Percentiles rank a stretch among this genome's conserved stretches.
Conservation (phyloP, 176 grass and related monocot species). For the Typha latifolia region DNA sequence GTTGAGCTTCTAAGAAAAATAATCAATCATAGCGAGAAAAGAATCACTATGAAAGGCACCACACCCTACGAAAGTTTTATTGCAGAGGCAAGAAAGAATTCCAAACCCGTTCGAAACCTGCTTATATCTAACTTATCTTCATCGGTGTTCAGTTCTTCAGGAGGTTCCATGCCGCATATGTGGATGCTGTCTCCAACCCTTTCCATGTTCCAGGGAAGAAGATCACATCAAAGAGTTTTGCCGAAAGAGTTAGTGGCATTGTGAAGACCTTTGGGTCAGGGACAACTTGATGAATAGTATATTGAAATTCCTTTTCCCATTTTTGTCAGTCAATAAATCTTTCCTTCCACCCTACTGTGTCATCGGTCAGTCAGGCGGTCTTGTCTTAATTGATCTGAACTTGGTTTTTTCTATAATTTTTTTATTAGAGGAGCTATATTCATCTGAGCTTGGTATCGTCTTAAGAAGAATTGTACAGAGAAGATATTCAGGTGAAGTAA, state of each 20-base stretch:
- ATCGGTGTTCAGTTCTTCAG: conserved; percentile 69
- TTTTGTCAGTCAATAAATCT: too few relatives aligned
- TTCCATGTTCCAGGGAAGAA: conserved; percentile 98
- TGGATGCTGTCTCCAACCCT: conserved; percentile 83
- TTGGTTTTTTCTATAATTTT: too few relatives aligned
- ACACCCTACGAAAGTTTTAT: not conserved
- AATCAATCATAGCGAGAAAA: too few relatives aligned
- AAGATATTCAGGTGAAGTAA: too few relatives aligned
- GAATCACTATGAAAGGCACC: too few relatives aligned
- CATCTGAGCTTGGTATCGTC: too few relatives aligned
- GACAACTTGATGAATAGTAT: conserved; percentile 29
- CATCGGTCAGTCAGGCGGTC: too few relatives aligned
- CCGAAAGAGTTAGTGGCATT: conserved; percentile 60
- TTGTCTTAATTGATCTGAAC: too few relatives aligned
- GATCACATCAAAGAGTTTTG: conserved; percentile 85
- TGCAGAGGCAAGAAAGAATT: not conserved
- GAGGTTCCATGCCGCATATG: conserved; percentile 88
- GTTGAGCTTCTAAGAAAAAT: too few relatives aligned
- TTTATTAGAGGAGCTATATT: too few relatives aligned
- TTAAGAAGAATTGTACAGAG: too few relatives aligned
- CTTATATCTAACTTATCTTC: conserved; percentile 5
- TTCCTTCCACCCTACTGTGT: too few relatives aligned
- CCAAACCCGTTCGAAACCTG: not conserved
- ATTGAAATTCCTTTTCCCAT: not conserved
- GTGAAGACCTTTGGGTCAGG: conserved; percentile 71